Conservation (phyloP, 2,329 filamentous ascomycete genomes). For the Nannizziopsis arthrosporioides region DNA sequence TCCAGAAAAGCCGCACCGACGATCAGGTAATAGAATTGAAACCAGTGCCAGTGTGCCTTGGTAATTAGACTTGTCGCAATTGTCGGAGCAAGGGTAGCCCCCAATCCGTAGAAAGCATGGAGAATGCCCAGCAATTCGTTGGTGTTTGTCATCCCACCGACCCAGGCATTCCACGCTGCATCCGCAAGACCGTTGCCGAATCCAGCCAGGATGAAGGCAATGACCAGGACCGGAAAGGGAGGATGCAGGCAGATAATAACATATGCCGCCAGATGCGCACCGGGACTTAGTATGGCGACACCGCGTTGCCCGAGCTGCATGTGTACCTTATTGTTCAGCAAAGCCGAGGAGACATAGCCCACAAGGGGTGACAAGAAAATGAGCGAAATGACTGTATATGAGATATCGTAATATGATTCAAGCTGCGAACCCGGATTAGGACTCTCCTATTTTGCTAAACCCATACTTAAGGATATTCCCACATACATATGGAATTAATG, state of each 20-base stretch:
- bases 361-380: slow-evolving; percentile 39
- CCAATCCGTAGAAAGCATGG: slow-evolving; percentile 58
- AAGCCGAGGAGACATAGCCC: slow-evolving; percentile 36
- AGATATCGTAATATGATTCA: slow-evolving; percentile 35
- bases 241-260: slow-evolving; percentile 55
- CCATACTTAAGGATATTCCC: not conserved
- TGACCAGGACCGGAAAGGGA: slow-evolving; percentile 53
- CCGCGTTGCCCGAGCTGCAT: slow-evolving; percentile 52
- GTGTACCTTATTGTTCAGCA: slow-evolving; percentile 36
- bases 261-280: slow-evolving; percentile 54
- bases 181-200: slow-evolving; percentile 56
- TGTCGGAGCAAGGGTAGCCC: slow-evolving; percentile 56
- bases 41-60: slow-evolving; percentile 52
- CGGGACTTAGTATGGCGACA: slow-evolving; percentile 53
- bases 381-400: slow-evolving; percentile 37
- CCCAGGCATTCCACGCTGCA: slow-evolving; percentile 46
- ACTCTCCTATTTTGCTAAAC: not conserved
- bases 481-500: slow-evolving; percentile 40
- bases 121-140: slow-evolving; percentile 62
- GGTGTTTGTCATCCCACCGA: slow-evolving; percentile 57
- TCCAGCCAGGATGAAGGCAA: slow-evolving; percentile 53
- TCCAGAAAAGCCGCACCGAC: slow-evolving; percentile 46
- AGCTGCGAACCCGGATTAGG: slow-evolving; percentile 25
- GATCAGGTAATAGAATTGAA: slow-evolving; percentile 63
- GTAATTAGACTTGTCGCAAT: slow-evolving; percentile 62